Evolutionary conservation across 345 rosid species (phyloP), one percentile per base, ranked within the genome.

Genomic region (Sisymbrium altissimum): DNA sequence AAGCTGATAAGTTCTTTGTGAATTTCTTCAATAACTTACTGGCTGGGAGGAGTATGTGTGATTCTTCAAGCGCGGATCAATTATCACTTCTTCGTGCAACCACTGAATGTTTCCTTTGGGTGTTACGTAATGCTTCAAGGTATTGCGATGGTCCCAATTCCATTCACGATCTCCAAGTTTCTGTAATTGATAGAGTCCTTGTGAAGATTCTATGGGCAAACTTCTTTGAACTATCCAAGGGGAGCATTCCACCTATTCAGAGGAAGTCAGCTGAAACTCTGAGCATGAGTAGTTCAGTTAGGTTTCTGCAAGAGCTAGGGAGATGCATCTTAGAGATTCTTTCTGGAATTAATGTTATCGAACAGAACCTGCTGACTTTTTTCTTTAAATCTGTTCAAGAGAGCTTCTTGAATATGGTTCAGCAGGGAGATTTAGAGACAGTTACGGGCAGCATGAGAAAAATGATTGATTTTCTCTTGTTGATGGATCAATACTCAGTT

Each of bases 31-130:
- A 70, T 61, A 92, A 86, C 81, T 79, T 95, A 66, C 83, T 97
- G 96, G 86, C 88, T 46, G 97, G 97, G 75, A 87, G 91, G 83
- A 88, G 77, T 52, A 80, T 70, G 43, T 78, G 83, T 52, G 82
- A 82, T 75, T 79, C 89, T 56, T 58, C 89, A 53, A 83, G 60
- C 62, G 72, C 79, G 18, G 93, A 85, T 73, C 85, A 56, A 11
- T 73, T 66, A 77, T 81, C 86, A 58, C 89, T 88, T 81, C 88
- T 88, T 71, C 66, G 23, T 35, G 92, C 97, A 70, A 77, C 88
- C 67, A 86, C 76, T 64, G 97, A 95, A 66, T 95, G 99, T 73
- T 89, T 88, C 72, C 78, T 87, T 66, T 95, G 95, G 96, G 97
- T 84, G 67, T 80, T 95, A 71, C 83, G 11, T 65, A 92, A 88